Conservation (phyloP, 2,329 filamentous ascomycete species). For the Madurella fahalii region DNA sequence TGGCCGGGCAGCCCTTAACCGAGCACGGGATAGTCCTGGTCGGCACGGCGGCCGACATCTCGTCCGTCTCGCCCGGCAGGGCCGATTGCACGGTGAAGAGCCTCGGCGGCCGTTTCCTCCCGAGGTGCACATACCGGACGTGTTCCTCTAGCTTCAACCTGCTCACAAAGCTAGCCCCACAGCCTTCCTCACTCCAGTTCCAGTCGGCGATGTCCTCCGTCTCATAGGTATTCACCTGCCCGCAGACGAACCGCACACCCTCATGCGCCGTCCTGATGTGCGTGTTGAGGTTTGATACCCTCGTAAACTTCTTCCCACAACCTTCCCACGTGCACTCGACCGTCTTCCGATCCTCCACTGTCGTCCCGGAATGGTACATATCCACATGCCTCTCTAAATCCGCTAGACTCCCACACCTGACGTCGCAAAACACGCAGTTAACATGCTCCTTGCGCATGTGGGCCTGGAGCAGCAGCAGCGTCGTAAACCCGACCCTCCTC, state of each 20-base stretch:
- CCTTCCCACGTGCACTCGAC: conserved; percentile 62
- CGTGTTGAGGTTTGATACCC: conserved; percentile 74
- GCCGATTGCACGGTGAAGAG: conserved; percentile 31
- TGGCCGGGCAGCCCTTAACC: conserved; percentile 38
- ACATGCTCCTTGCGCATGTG: conserved; percentile 73
- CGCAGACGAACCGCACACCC: conserved; percentile 75
- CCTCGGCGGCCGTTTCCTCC: conserved; percentile 43
- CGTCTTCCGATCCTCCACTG: conserved; percentile 59
- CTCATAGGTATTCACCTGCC: conserved; percentile 58
- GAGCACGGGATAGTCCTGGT: conserved; percentile 44
- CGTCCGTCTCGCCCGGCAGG: conserved; percentile 35
- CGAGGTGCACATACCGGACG: conserved; percentile 75
- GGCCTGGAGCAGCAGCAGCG: conserved; percentile 63
- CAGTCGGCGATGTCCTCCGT: conserved; percentile 58
- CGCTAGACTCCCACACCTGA: conserved; percentile 60
- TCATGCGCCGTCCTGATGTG: conserved; percentile 77
- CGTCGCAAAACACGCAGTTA: conserved; percentile 70
- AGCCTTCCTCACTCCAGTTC: conserved; percentile 60
- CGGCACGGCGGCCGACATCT: conserved; percentile 33
- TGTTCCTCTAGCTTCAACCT: conserved; percentile 81
- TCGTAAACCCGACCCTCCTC: conserved; percentile 60
- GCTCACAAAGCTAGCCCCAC: conserved; percentile 69
- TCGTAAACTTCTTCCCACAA: conserved; percentile 75
- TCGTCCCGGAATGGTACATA: conserved; percentile 63
- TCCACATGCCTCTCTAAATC: conserved; percentile 76